A percentile compares a stretch with the other conserved stretches of the same genome.
Conservation (phyloP, 2,329 filamentous ascomycete species). For the Aspergillus pseudoterreus region DNA sequence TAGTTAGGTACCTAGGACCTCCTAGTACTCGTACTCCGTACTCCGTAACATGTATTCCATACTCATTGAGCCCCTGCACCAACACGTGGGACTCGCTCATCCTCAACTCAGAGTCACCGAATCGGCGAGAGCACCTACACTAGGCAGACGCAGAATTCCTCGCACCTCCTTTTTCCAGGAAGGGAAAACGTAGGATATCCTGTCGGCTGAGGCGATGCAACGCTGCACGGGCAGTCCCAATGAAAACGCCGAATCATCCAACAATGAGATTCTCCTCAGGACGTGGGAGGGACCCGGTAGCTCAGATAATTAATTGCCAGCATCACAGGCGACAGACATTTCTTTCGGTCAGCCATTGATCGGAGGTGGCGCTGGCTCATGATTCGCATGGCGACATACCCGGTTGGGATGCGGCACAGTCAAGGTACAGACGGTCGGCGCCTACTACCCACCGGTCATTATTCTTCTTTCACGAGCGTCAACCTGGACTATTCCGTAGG, state of each 20-base stretch:
- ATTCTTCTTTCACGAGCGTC: neutral
- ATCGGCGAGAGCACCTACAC: too few relatives aligned
- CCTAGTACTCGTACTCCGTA: too few relatives aligned
- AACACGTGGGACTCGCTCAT: too few relatives aligned
- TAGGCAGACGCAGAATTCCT: neutral
- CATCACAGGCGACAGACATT: neutral
- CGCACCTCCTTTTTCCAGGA: neutral
- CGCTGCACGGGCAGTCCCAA: neutral
- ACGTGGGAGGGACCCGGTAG: neutral
- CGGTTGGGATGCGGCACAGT: constrained; percentile 15
- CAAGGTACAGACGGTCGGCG: constrained; percentile 8
- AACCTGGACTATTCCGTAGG: too few relatives aligned
- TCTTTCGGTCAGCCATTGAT: neutral
- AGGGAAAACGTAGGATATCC: neutral
- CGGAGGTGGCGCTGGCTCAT: neutral
- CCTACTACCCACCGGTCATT: neutral
- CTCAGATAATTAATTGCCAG: neutral
- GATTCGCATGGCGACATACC: constrained; percentile 2
- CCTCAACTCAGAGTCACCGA: too few relatives aligned
- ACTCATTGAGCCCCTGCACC: too few relatives aligned
- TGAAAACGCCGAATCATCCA: neutral
- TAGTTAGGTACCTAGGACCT: too few relatives aligned
- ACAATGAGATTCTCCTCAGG: constrained; percentile 4
- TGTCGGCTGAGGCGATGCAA: neutral
- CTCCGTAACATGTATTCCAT: too few relatives aligned